Conservation (phyloP, 495 filamentous ascomycete species). For the Podospora didyma region DNA sequence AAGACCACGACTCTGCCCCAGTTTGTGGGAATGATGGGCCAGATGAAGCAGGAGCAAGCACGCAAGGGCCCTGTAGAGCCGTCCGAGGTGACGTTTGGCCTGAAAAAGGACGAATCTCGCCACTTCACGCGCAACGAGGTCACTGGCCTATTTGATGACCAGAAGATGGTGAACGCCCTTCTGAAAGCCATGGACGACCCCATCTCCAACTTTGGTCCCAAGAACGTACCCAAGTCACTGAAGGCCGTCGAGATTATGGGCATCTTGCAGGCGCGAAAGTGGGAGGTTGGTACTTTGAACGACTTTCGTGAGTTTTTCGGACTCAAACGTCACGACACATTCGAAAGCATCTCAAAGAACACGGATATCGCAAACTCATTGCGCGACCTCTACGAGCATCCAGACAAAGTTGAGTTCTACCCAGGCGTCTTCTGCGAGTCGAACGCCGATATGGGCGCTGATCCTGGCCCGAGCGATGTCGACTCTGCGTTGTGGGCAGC, state of each 20-base stretch:
- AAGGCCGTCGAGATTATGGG: constrained; percentile 70
- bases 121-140: constrained; percentile 48
- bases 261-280: constrained; percentile 70
- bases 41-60: constrained; percentile 46
- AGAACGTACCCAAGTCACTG: constrained; percentile 64
- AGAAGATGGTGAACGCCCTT: constrained; percentile 58
- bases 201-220: constrained; percentile 55
- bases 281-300: constrained; percentile 75
- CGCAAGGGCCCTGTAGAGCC: constrained; percentile 40
- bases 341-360: constrained; percentile 73
- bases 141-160: constrained; percentile 53
- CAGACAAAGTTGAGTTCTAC: constrained; percentile 53
- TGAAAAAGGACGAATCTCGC: constrained; percentile 47
- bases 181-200: constrained; percentile 55
- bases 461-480: constrained; percentile 36
- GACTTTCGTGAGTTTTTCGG: constrained; percentile 77
- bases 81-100: constrained; percentile 52
- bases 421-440: constrained; percentile 62
- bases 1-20: constrained; percentile 53
- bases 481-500: constrained; percentile 69
- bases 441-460: neutral
- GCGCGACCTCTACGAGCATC: constrained; percentile 68
- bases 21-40: constrained; percentile 49
- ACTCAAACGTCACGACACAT: constrained; percentile 60
- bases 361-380: constrained; percentile 62